A percentile compares a stretch with the other conserved stretches of the same genome.
Conservation (phyloP, 2,329 filamentous ascomycete species). For the Sarocladium brachiariae region DNA sequence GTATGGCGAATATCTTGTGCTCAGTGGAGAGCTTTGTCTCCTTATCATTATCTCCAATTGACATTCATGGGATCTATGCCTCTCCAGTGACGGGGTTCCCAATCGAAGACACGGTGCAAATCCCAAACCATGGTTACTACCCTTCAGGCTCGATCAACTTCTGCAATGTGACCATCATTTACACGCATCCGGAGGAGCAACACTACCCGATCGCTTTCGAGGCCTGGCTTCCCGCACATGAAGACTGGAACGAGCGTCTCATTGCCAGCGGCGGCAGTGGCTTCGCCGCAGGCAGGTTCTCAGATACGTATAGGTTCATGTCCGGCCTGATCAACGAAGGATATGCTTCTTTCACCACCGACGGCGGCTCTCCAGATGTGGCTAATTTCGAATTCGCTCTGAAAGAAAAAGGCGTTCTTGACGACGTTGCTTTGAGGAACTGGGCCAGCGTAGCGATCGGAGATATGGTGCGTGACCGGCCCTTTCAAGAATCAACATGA, state of each 20-base stretch:
- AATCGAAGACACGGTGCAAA: neutral
- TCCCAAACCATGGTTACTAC: neutral
- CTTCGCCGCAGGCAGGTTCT: conserved; percentile 17
- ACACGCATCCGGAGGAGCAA: conserved; percentile 9
- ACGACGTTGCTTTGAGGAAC: neutral
- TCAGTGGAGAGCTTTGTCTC: too few relatives aligned
- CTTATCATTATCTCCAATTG: too few relatives aligned
- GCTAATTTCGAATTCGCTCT: neutral
- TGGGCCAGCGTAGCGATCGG: neutral
- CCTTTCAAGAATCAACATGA: too few relatives aligned
- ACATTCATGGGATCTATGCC: too few relatives aligned
- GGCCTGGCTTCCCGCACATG: conserved; percentile 17
- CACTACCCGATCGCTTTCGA: conserved; percentile 11
- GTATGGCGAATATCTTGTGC: too few relatives aligned
- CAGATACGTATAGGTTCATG: conserved; percentile 11
- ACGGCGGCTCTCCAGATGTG: conserved; percentile 12
- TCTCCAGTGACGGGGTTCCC: too few relatives aligned
- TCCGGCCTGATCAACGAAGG: conserved; percentile 13
- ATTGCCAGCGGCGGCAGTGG: conserved; percentile 25
- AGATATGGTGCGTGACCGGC: conserved; percentile 1
- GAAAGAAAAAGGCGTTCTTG: neutral
- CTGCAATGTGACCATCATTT: conserved; percentile 16
- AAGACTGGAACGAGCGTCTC: conserved; percentile 23
- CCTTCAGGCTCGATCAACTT: conserved; percentile 6
- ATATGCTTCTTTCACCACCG: conserved; percentile 15